Base-by-base conservation (phyloP, 2,329 filamentous ascomycete genomes). In the Calonectria montana region DNA sequence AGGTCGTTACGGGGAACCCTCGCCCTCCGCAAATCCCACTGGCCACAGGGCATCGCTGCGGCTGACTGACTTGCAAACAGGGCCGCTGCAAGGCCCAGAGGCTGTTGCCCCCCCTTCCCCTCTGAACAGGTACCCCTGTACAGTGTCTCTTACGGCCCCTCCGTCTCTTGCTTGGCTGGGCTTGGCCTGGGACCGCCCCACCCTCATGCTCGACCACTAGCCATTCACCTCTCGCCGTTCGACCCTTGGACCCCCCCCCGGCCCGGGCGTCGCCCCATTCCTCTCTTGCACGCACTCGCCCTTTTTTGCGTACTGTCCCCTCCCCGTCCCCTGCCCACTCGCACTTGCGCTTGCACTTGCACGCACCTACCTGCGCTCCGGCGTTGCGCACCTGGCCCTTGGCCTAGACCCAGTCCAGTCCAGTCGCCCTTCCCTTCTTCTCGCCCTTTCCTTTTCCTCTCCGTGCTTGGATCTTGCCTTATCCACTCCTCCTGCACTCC, bases 141-240 rank as follows among this genome's bases (percentile, higher is more conserved):
- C 77, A 79, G 77, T 79, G 77, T 48, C 62, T 59, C 65, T 62
- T 63, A 76, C 77, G 76, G 76, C 63, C 48, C 70, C 66, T 71
- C 65, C 59, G 59, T 61, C 61, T 65, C 48, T 59, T 61, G 37
- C 57, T 65, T 65, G 50, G 71, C 74, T 73, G 67, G 69, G 70
- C 57, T 61, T 63, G 55, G 43, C 69, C 45, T n/a, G 45, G 61
- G 47, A 48, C 27, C 18, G 37, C 41, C 43, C 68, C 68, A 71
- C 69, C 63, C 39, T 41, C 70, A 68, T 71, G 63, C 65, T 71
- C 72, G 69, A 66, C 71, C 70, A 59, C 67, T 73, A 66, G 37
- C 63, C 75, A 74, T 50, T 64, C 65, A 65, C 21, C 35, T 23
- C 43, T 47, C 35, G 63, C 68, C 45, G 43, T 67, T 69, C 41